A percentile compares a stretch with the other conserved stretches of the same genome.
Conservation (phyloP, 345 rosid species). For the Heritiera littoralis region DNA sequence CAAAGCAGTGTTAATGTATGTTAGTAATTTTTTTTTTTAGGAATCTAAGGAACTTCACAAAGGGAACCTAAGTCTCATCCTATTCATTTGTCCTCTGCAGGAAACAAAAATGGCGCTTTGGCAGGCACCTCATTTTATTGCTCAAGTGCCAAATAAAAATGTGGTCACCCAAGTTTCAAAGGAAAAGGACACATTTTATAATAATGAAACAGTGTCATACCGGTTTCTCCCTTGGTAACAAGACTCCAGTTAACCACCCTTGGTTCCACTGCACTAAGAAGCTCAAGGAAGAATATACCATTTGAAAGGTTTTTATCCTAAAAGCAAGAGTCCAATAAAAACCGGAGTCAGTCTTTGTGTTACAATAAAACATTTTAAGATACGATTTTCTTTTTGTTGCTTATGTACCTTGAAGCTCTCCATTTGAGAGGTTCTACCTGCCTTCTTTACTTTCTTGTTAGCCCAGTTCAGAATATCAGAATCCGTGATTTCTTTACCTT, state of each 20-base stretch:
- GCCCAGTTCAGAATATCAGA: conserved; percentile 88
- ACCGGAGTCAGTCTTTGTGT: conserved; percentile 21
- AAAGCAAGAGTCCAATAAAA: conserved; percentile 17
- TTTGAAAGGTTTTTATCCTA: conserved; percentile 79
- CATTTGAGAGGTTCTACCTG: conserved; percentile 63
- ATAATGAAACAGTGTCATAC: conserved; percentile 34
- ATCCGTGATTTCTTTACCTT: conserved; percentile 92
- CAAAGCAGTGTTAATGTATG: not conserved
- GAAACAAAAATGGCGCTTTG: conserved; percentile 4
- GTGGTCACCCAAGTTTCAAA: conserved; percentile 8
- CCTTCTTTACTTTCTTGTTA: conserved; percentile 77
- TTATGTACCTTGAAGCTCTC: conserved; percentile 87
- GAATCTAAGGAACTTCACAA: not conserved
- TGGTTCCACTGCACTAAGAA: conserved; percentile 85
- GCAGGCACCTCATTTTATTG: not conserved
- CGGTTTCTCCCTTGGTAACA: conserved; percentile 79
- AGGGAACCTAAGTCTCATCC: not conserved
- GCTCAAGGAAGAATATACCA: conserved; percentile 91
- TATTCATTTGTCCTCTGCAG: not conserved
- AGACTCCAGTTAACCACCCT: conserved; percentile 94
- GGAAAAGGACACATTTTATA: not conserved
- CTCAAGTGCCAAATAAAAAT: not conserved
- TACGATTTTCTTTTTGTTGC: conserved; percentile 4
- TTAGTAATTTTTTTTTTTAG: not conserved
- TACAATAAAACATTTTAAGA: not conserved